Conservation (phyloP, 2,329 filamentous ascomycete species). For the Penicillium concentricum region DNA sequence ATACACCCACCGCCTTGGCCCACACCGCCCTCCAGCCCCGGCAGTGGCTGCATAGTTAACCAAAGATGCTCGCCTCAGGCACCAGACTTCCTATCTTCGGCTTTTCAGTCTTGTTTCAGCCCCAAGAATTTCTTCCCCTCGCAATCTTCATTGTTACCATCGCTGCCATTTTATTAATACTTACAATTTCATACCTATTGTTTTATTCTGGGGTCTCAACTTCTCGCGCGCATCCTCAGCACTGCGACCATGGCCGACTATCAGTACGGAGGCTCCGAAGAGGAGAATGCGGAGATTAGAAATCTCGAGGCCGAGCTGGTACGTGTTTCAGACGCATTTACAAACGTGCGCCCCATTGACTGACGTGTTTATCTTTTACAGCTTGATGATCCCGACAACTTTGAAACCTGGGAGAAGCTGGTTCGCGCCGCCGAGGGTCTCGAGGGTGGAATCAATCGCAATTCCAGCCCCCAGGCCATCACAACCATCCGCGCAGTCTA, state of each 20-base stretch:
- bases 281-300: conserved; percentile 79
- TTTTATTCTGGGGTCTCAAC: not conserved
- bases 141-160: conserved; percentile 14
- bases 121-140: conserved; percentile 7
- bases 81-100: conserved; percentile 1
- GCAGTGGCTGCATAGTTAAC: not conserved
- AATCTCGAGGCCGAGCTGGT: conserved; percentile 77
- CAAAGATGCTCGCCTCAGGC: conserved; percentile 1
- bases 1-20: too few relatives aligned
- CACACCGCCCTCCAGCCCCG: not conserved
- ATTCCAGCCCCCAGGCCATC: conserved; percentile 92
- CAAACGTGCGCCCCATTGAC: not conserved
- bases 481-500: conserved; percentile 82
- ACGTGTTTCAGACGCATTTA: conserved; percentile 35
- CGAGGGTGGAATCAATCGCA: conserved; percentile 91
- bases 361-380: conserved; percentile 29
- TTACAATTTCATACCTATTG: not conserved
- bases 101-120: conserved; percentile 6
- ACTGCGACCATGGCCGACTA: conserved; percentile 64
- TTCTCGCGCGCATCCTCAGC: conserved; percentile 9
- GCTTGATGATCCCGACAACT: conserved; percentile 77
- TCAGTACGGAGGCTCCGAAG: conserved; percentile 70
- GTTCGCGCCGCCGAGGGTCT: conserved; percentile 78
- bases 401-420: conserved; percentile 92
- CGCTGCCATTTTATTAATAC: conserved; percentile 3